phyloP scores from a whole-genome alignment of 2,329 filamentous ascomycete species.

The Calonectria ilicicola region DNA sequence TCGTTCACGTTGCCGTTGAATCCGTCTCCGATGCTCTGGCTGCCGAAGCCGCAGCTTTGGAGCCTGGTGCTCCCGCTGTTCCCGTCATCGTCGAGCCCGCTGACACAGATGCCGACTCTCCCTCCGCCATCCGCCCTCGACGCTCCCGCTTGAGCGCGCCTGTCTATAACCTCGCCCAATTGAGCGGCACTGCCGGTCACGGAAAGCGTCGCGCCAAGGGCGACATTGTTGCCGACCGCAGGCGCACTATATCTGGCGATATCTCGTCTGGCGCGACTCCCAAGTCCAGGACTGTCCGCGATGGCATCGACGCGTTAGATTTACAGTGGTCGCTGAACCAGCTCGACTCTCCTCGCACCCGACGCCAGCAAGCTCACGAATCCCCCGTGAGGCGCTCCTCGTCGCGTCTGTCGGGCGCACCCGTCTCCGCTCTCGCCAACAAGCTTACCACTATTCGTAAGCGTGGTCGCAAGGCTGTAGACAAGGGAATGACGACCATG shows the following conservation, averaged over 20 bases:
- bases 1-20: conserved; percentile 46
- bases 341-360: conserved; percentile 50
- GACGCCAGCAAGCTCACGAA: conserved; percentile 45
- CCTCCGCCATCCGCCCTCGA: conserved; percentile 56
- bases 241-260: conserved; percentile 60
- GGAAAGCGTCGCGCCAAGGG: conserved; percentile 67
- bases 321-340: conserved; percentile 56
- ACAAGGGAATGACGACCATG: conserved; percentile 60
- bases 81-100: conserved; percentile 22
- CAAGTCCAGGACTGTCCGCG: conserved; percentile 41
- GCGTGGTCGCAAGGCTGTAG: conserved; percentile 66
- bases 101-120: conserved; percentile 43
- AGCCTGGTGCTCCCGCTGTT: conserved; percentile 21
- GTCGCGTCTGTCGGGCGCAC: conserved; percentile 54
- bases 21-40: conserved; percentile 5
- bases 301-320: conserved; percentile 61
- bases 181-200: conserved; percentile 72
- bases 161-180: conserved; percentile 75
- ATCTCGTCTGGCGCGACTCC: conserved; percentile 40
- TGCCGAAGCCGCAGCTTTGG: conserved; percentile 22
- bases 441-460: conserved; percentile 70
- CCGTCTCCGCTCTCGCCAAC: conserved; percentile 57
- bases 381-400: conserved; percentile 53
- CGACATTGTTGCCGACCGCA: conserved; percentile 58
- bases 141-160: conserved; percentile 67